Conservation (phyloP, 2,329 filamentous ascomycete species). For the Fusarium subglutinans region DNA sequence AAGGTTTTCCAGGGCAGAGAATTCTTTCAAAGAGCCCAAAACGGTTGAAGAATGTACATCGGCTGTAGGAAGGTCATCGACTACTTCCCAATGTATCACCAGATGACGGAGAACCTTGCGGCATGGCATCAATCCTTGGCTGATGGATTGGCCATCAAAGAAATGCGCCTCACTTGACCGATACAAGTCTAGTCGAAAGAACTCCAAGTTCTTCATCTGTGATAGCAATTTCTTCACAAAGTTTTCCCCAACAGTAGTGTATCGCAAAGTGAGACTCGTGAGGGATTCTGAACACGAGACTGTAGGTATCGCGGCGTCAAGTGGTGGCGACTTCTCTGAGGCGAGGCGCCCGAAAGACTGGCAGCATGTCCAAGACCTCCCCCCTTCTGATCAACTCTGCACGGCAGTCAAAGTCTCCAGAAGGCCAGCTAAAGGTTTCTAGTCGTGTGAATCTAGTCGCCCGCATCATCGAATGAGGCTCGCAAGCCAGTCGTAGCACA, state of each 20-base stretch:
- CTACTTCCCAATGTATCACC: rapidly evolving
- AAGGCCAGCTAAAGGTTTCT: too few relatives aligned
- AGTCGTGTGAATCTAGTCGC: too few relatives aligned
- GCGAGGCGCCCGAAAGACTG: not conserved
- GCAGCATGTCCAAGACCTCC: not conserved
- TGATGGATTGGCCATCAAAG: not conserved
- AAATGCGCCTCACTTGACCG: not conserved
- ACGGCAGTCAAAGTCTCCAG: not conserved
- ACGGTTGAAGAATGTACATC: rapidly evolving
- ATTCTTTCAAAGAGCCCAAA: rapidly evolving
- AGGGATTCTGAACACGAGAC: not conserved
- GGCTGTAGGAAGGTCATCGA: not conserved
- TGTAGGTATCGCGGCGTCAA: not conserved
- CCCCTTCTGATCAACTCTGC: not conserved
- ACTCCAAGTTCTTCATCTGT: not conserved
- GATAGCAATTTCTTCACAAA: not conserved
- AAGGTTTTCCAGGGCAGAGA: not conserved
- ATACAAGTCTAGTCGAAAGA: not conserved
- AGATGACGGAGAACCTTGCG: not conserved
- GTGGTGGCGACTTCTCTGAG: not conserved
- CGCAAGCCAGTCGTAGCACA: not conserved
- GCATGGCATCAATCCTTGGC: not conserved
- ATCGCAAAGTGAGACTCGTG: not conserved
- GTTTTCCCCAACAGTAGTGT: not conserved
- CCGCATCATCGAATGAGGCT: not conserved